Conservation (phyloP, 768 basidiomycete genomes). For the Leucocoprinus sp. region DNA sequence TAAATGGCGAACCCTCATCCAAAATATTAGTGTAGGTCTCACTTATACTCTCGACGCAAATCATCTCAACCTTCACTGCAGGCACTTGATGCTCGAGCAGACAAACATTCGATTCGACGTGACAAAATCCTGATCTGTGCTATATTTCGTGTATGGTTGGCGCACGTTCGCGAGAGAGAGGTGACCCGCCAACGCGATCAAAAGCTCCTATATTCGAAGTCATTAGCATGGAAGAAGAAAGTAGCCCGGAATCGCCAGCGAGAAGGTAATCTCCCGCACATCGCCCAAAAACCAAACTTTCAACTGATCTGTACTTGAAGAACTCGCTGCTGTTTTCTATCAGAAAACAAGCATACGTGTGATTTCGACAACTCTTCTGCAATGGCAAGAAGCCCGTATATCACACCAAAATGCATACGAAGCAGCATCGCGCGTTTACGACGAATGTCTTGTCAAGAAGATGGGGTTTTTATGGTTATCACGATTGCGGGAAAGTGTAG, state of each 20-base stretch:
- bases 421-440: conserved; percentile 18
- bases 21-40: conserved; percentile 16
- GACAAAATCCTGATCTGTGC: conserved; percentile 20
- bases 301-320: conserved; percentile 10
- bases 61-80: conserved; percentile 18
- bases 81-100: conserved; percentile 48
- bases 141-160: conserved; percentile 22
- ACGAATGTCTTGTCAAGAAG: conserved; percentile 15
- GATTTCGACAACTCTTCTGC: conserved; percentile 11
- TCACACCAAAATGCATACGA: conserved; percentile 17
- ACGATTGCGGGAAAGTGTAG: conserved; percentile 13
- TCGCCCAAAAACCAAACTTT: not conserved
- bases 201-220: conserved; percentile 13
- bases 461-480: conserved; percentile 1
- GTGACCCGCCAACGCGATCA: conserved; percentile 17
- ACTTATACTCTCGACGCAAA: not conserved
- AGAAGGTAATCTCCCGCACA: conserved; percentile 14
- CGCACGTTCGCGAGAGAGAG: conserved; percentile 19
- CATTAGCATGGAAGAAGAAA: conserved; percentile 16
- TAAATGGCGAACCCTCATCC: conserved; percentile 10
- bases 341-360: conserved; percentile 14
- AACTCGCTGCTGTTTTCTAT: conserved; percentile 16
- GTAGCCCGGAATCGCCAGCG: conserved; percentile 14
- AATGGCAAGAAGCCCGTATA: conserved; percentile 17
- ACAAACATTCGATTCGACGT: conserved; percentile 32